Evolutionary conservation across 1,139 yeast genomes (phyloP).

Genomic region (Suhomyces anneliseae): DNA sequence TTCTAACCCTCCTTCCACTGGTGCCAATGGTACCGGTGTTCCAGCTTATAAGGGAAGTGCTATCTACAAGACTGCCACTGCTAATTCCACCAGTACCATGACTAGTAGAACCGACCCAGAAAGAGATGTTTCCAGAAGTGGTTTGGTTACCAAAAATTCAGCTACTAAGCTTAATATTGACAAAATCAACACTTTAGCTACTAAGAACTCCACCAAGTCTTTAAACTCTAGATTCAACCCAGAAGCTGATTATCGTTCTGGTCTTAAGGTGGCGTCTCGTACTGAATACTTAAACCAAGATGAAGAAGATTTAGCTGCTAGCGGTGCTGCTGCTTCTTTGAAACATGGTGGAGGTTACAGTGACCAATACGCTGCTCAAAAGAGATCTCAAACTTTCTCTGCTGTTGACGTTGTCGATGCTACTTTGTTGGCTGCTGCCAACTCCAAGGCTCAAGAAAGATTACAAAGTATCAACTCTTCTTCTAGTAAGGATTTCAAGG

Average conservation of each 20-base stretch:
- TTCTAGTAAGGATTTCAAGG: constrained; percentile 38
- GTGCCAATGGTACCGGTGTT: constrained; percentile 33
- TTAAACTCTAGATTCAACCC: constrained; percentile 48
- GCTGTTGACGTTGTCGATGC: constrained; percentile 52
- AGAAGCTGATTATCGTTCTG: constrained; percentile 44
- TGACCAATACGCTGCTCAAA: constrained; percentile 26
- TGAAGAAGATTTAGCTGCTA: constrained; percentile 39
- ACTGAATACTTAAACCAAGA: constrained; percentile 29
- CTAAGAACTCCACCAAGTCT: constrained; percentile 41
- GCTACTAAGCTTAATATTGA: constrained; percentile 37
- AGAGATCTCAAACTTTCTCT: constrained; percentile 35
- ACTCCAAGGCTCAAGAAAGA: constrained; percentile 55
- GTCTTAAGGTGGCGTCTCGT: constrained; percentile 24
- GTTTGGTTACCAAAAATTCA: constrained; percentile 39
- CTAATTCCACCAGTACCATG: constrained; percentile 46
- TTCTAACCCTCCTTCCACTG: constrained; percentile 14
- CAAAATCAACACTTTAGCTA: constrained; percentile 45
- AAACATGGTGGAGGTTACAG: constrained; percentile 31
- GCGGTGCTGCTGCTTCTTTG: constrained; percentile 40
- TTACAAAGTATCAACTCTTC: constrained; percentile 38
- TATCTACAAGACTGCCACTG: constrained; percentile 43
- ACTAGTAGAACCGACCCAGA: constrained; percentile 51
- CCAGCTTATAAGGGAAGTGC: constrained; percentile 38
- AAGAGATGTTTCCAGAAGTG: constrained; percentile 42
- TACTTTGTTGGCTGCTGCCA: constrained; percentile 61